Conservation (phyloP, 2,329 filamentous ascomycete genomes). For the Trichothecium roseum region DNA sequence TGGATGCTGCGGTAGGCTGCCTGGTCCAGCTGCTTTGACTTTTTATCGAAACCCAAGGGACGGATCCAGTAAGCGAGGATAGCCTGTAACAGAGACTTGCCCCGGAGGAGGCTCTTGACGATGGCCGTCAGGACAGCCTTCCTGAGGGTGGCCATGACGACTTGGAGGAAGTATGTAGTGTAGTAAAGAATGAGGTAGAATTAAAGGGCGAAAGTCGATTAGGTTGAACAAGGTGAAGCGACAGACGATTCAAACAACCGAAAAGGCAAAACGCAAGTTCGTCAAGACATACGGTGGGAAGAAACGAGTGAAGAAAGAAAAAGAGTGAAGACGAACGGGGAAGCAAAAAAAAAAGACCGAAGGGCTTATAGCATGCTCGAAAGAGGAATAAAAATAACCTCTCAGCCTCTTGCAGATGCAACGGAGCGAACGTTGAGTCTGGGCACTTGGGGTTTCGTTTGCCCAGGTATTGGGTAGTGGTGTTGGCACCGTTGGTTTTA, state of each 20-base stretch:
- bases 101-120: slow-evolving; percentile 46
- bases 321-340: slow-evolving; percentile 1
- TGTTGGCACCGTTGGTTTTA: too few relatives aligned
- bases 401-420: too few relatives aligned
- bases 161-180: slow-evolving; percentile 40
- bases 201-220: background rate
- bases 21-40: slow-evolving; percentile 3
- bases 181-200: background rate
- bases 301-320: background rate
- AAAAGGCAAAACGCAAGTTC: background rate
- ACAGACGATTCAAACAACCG: background rate
- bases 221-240: background rate
- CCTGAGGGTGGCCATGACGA: slow-evolving; percentile 42
- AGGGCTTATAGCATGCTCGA: background rate
- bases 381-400: too few relatives aligned
- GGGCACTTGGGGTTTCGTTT: too few relatives aligned
- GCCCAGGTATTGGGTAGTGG: too few relatives aligned
- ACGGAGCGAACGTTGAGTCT: too few relatives aligned
- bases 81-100: slow-evolving; percentile 48
- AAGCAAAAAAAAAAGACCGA: background rate
- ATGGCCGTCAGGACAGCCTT: slow-evolving; percentile 43
- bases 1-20: slow-evolving; percentile 20
- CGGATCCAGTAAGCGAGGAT: slow-evolving; percentile 44
- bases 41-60: slow-evolving; percentile 22
- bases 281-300: background rate